Conservation (phyloP, 306 rosid genomes). For the Lagenaria siceraria region DNA sequence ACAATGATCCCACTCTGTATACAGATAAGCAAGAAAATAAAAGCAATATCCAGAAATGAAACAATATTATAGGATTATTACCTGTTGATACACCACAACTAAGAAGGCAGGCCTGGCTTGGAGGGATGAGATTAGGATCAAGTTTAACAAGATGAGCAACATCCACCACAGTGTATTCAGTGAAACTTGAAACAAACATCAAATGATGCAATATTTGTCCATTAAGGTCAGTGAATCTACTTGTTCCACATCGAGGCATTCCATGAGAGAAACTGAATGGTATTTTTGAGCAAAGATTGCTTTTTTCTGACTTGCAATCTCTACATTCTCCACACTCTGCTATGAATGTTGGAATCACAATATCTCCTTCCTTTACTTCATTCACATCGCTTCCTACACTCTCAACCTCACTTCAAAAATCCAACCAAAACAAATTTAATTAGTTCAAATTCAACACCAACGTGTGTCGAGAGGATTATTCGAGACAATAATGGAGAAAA, state of each 20-base stretch:
- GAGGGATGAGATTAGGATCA: slow-evolving; percentile 26
- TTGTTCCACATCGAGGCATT: slow-evolving; percentile 42
- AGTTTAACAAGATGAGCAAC: slow-evolving; percentile 46
- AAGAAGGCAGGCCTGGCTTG: slow-evolving; percentile 31
- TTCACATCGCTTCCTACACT: slow-evolving; percentile 52
- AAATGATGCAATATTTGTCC: slow-evolving; percentile 54
- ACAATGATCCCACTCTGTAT: too few relatives aligned
- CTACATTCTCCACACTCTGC: slow-evolving; percentile 54
- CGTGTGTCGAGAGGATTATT: too few relatives aligned
- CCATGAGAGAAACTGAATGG: not conserved
- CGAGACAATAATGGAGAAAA: too few relatives aligned
- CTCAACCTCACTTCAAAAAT: too few relatives aligned
- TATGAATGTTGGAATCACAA: slow-evolving; percentile 52
- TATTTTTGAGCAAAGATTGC: slow-evolving; percentile 22
- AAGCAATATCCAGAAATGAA: too few relatives aligned
- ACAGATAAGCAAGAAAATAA: too few relatives aligned
- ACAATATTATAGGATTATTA: too few relatives aligned
- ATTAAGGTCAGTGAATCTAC: slow-evolving; percentile 52
- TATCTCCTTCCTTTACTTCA: slow-evolving; percentile 56
- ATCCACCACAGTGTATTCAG: slow-evolving; percentile 60
- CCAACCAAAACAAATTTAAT: too few relatives aligned
- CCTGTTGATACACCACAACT: slow-evolving; percentile 84
- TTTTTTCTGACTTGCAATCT: slow-evolving; percentile 53
- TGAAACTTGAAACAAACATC: slow-evolving; percentile 52
- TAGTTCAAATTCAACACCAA: too few relatives aligned